Conservation (phyloP, 176 grass and related monocot genomes). For the Aechmea fasciata region DNA sequence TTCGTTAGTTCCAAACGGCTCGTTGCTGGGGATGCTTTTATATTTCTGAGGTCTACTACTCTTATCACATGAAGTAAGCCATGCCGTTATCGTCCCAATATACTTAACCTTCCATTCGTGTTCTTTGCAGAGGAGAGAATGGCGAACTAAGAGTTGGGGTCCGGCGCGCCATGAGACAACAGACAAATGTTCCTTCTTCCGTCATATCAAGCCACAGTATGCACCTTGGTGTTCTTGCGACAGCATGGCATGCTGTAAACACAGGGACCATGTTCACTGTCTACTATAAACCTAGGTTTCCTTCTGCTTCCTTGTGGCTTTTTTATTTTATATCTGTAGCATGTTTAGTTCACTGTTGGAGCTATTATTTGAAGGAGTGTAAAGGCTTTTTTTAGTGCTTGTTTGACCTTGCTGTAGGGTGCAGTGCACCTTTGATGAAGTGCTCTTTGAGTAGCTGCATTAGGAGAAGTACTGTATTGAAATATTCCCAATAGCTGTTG, state of each 20-base stretch:
- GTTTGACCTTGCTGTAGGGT: no score
- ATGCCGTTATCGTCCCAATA: neutral
- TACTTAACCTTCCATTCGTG: neutral
- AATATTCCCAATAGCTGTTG: no score
- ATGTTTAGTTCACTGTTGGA: neutral
- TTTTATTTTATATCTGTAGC: neutral
- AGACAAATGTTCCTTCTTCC: conserved; percentile 79
- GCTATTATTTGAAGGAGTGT: neutral
- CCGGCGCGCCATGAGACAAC: conserved; percentile 88
- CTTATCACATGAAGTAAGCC: neutral
- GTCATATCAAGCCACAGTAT: conserved; percentile 98
- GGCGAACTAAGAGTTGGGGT: conserved; percentile 91
- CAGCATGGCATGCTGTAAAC: conserved; percentile 90
- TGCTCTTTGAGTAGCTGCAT: no score
- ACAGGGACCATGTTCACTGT: conserved; percentile 90
- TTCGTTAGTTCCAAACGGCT: conserved; percentile 91
- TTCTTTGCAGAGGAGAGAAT: conserved; percentile 53
- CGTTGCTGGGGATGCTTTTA: conserved; percentile 91
- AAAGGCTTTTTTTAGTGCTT: no score
- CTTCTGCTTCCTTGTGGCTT: conserved; percentile 1
- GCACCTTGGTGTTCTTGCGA: conserved; percentile 98
- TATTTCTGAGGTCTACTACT: conserved; percentile 69
- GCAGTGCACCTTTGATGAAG: no score
- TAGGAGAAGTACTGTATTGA: no score
- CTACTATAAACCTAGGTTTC: conserved; percentile 92